phyloP scores from a whole-genome alignment of 2,329 filamentous ascomycete species.

The Diaporthe sp. region DNA sequence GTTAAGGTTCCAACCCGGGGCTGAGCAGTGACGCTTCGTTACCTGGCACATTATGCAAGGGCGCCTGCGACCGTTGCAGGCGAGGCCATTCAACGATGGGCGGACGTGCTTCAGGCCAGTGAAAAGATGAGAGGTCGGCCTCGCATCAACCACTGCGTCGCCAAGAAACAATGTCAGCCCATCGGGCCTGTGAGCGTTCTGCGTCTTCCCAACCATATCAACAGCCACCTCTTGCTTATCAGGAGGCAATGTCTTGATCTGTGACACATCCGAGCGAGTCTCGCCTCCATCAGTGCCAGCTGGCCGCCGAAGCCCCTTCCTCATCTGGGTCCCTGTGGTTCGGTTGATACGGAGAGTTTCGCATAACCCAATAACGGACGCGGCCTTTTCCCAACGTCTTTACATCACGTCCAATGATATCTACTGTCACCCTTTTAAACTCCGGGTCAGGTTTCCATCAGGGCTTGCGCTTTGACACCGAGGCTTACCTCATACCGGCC shows the following conservation, averaged over 20 bases:
- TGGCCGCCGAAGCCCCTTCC: not conserved
- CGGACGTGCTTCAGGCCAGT: not conserved
- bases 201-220: not conserved
- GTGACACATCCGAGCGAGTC: conserved; percentile 13
- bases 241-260: conserved; percentile 6
- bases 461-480: conserved; percentile 9
- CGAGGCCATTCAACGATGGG: not conserved
- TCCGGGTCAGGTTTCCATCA: conserved; percentile 15
- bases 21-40: not conserved
- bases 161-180: conserved; percentile 13
- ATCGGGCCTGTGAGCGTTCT: not conserved
- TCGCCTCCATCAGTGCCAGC: not conserved
- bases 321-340: not conserved
- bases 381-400: not conserved
- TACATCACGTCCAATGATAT: not conserved
- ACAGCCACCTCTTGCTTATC: not conserved
- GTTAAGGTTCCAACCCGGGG: not conserved
- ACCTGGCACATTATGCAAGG: not conserved
- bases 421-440: conserved; percentile 22
- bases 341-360: not conserved
- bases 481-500: not conserved
- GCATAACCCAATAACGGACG: not conserved
- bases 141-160: conserved; percentile 8
- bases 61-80: not conserved
- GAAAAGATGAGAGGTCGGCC: not conserved